Percentiles rank a stretch among this genome's conserved stretches.
Conservation (phyloP, 176 grass and related monocot species). For the Paspalum vaginatum region DNA sequence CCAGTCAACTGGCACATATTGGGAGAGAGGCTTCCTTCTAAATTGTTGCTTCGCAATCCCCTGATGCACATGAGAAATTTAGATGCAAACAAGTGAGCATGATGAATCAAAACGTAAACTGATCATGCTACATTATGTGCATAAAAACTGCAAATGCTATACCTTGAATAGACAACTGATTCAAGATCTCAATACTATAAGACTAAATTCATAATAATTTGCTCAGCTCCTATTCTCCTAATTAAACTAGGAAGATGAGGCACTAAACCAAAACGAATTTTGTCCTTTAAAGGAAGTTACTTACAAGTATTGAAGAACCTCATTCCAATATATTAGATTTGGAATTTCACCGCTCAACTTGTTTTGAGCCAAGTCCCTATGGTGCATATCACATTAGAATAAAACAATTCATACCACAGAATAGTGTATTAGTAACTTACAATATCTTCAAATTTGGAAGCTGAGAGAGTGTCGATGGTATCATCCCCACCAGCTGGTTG, state of each 20-base stretch:
- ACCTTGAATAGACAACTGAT: background rate
- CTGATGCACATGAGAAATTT: conserved; percentile 46
- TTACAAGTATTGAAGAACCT: conserved; percentile 96
- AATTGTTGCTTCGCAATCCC: conserved; percentile 81
- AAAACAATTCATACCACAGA: background rate
- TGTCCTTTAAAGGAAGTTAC: conserved; percentile 4
- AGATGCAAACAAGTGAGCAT: conserved; percentile 1
- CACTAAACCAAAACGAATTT: background rate
- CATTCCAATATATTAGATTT: conserved; percentile 95
- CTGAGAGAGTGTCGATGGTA: conserved; percentile 90
- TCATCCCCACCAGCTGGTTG: conserved; percentile 76
- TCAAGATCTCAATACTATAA: background rate
- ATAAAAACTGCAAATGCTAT: background rate
- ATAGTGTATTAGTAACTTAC: conserved; percentile 47
- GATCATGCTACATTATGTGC: background rate
- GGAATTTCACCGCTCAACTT: conserved; percentile 88
- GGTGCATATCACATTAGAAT: conserved; percentile 16
- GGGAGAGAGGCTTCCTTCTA: conserved; percentile 81
- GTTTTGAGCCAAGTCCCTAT: conserved; percentile 94
- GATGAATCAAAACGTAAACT: background rate
- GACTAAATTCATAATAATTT: conserved; percentile 19
- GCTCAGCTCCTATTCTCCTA: no score
- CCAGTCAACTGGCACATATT: conserved; percentile 95
- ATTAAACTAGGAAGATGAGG: conserved; percentile 13
- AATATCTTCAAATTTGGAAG: conserved; percentile 93